These are phyloP conservation scores for Triticum monococcum DNA, from an alignment of 176 grass and related monocot genomes.

Conservation along the genomic window DNA sequence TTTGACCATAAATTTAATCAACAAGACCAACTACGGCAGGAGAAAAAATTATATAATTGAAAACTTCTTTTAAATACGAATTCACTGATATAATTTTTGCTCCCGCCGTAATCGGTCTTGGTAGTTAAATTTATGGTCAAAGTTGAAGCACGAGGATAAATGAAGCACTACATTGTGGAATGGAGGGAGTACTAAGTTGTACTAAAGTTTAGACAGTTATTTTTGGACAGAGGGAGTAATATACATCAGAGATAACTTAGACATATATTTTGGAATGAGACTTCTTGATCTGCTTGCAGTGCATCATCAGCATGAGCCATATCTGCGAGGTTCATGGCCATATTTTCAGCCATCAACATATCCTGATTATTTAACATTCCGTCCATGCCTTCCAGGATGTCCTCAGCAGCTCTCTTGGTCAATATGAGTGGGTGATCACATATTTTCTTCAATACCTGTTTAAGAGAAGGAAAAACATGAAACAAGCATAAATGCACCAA, in stretches of 20 bases:
- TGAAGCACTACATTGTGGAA: no score
- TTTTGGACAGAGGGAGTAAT: not conserved
- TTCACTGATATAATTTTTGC: no score
- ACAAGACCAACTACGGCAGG: no score
- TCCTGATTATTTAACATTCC: conserved; percentile 70
- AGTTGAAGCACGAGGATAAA: no score
- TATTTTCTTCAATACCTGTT: conserved; percentile 95
- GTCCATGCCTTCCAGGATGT: conserved; percentile 81
- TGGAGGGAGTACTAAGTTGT: no score
- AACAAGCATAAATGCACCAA: not conserved
- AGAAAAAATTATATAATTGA: no score
- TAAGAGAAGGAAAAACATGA: conserved; percentile 21
- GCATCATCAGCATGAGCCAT: conserved; percentile 50
- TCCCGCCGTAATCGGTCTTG: no score
- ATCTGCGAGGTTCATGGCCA: conserved; percentile 85
- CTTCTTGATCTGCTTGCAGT: conserved; percentile 54
- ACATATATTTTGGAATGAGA: conserved; percentile 34
- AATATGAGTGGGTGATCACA: conserved; percentile 85
- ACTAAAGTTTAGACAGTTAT: no score
- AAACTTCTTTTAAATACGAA: no score
- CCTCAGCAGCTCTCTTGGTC: conserved; percentile 76
- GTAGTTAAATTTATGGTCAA: no score
- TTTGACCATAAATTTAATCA: no score
- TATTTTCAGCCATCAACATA: conserved; percentile 66
- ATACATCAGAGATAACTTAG: not conserved